Base-by-base conservation (phyloP, 306 rosid genomes). In the Vicia faba region DNA sequence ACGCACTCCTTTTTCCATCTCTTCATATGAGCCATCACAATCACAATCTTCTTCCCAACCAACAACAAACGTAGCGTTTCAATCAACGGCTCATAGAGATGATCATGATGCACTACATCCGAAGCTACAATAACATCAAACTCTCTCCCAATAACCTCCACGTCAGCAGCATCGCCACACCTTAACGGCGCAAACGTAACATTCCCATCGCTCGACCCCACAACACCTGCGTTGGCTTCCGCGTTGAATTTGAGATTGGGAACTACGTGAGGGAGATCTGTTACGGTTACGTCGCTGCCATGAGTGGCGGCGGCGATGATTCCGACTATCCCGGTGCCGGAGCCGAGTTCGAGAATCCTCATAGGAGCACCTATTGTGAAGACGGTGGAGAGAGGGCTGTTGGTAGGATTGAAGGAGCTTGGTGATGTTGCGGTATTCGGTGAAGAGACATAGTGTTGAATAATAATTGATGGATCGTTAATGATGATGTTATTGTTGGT, bases 1-100 rank as follows among this genome's bases (percentile, higher is more conserved):
- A 29, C 58, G 0, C 95, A 88, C 0, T 93, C 98, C 74, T 89
- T 93, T 44, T 88, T 93, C 98, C 98, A 89, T 83, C 98, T 74
- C 78, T 71, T 85, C 75, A 89, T 26, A 69, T 93, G 97, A 3
- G 97, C 95, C 98, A 93, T 93, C 60, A 93, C 73, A 25, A 93
- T 86, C 71, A 68, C 75, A 81, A 40, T 78, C 50, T 80, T 61
- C 75, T 46, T 68, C 79, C 13, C 74, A n/a, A n/a, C n/a, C n/a
- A n/a, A n/a, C 5, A 76, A 0, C 12, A 84, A 69, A 75, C 83
- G 53, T 28, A n/a, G n/a, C n/a, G n/a, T n/a, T n/a, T n/a, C n/a
- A n/a, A n/a, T n/a, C n/a, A n/a, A n/a, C n/a, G n/a, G n/a, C n/a
- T n/a, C n/a, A n/a, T n/a, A n/a, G n/a, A n/a, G n/a, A n/a, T n/a